Percentiles rank a stretch among this genome's conserved stretches.
Conservation (phyloP, 495 filamentous ascomycete genomes). For the Aspergillus bertholletiae region DNA sequence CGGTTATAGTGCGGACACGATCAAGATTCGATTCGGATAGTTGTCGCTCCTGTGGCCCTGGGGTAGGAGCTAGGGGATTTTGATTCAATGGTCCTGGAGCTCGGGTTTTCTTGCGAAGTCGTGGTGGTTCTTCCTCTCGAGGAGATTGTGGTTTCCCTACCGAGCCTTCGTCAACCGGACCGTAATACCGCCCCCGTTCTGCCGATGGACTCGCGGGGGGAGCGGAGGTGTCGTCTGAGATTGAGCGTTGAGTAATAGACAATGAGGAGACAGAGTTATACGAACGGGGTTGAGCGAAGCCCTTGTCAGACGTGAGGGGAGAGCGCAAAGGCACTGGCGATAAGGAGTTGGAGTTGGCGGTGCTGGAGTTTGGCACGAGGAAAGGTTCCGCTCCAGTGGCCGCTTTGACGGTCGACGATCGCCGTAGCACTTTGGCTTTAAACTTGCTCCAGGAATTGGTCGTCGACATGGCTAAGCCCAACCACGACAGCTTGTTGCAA, state of each 20-base stretch:
- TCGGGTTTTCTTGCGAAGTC: neutral
- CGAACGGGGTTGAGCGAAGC: neutral
- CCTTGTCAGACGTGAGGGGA: neutral
- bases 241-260: neutral
- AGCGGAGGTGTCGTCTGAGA: conserved; percentile 1
- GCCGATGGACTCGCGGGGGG: neutral
- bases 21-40: conserved; percentile 6
- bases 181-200: conserved; percentile 3
- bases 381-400: neutral
- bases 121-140: conserved; percentile 2
- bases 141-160: neutral
- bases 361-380: conserved; percentile 2
- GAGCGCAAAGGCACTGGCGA: conserved; percentile 1
- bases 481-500: neutral
- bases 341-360: conserved; percentile 4
- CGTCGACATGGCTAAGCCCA: neutral
- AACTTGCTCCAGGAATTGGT: conserved; percentile 18
- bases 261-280: conserved; percentile 3
- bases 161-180: conserved; percentile 2
- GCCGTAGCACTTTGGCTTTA: conserved; percentile 36
- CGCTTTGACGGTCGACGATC: conserved; percentile 28
- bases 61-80: neutral
- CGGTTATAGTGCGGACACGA: conserved; percentile 5
- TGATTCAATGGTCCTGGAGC: neutral
- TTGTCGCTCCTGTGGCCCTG: neutral